These are phyloP conservation scores for Mimosa pudica DNA, from an alignment of 306 rosid genomes.

Conservation along the genomic window DNA sequence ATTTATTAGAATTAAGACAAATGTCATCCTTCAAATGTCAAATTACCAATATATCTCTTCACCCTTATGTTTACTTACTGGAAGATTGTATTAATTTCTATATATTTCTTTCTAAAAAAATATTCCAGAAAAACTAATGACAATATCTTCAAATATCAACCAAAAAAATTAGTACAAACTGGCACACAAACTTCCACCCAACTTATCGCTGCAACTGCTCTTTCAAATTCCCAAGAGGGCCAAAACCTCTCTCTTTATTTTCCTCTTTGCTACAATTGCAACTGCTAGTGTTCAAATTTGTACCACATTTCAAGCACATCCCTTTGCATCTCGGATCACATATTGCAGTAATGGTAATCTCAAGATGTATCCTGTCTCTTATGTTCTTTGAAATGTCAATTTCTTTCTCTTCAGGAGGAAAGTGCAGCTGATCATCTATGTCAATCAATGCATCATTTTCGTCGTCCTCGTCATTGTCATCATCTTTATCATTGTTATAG, in stretches of 20 bases:
- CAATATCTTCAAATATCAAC: not conserved
- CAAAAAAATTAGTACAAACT: not conserved
- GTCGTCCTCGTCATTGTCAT: constrained; percentile 45
- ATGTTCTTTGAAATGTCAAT: constrained; percentile 90
- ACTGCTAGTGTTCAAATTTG: constrained; percentile 61
- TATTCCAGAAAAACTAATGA: not conserved
- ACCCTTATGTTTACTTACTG: not conserved
- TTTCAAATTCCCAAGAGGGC: constrained; percentile 75
- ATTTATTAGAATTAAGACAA: no score
- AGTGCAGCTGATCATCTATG: constrained; percentile 71
- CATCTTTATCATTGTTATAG: constrained; percentile 32
- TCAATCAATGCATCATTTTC: constrained; percentile 56
- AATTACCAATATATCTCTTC: no score
- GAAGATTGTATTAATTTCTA: not conserved
- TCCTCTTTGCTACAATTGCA: constrained; percentile 66
- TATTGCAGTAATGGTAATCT: constrained; percentile 65
- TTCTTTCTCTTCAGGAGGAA: constrained; percentile 65
- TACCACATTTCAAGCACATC: constrained; percentile 77
- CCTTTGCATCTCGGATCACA: constrained; percentile 81
- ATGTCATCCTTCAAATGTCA: no score
- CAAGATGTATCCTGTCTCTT: constrained; percentile 84
- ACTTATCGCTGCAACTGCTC: constrained; percentile 55
- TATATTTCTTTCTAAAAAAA: not conserved
- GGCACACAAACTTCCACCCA: not conserved
- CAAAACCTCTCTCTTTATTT: constrained; percentile 43